A percentile compares a stretch with the other conserved stretches of the same genome.
Evolutionary conservation across 2,329 filamentous ascomycete genomes (phyloP).

Genomic region (Neonectria magnoliae): DNA sequence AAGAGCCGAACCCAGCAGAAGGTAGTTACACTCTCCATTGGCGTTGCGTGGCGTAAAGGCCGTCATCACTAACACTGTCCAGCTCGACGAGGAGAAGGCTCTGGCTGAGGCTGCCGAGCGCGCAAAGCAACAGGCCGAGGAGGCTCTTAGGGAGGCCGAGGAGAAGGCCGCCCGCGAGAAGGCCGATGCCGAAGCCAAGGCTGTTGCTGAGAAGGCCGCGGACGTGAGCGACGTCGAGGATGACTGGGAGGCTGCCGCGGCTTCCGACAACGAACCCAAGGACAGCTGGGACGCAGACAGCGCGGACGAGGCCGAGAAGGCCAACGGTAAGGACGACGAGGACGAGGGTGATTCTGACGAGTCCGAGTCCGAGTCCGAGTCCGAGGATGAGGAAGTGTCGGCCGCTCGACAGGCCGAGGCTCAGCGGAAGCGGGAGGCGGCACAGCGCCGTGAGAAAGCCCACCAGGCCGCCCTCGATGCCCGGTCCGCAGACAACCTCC

Average conservation of each 20-base stretch:
- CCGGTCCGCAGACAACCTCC: conserved; percentile 91
- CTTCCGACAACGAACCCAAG: conserved; percentile 82
- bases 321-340: conserved; percentile 60
- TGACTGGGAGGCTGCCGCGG: conserved; percentile 89
- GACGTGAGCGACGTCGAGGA: conserved; percentile 73
- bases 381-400: conserved; percentile 78
- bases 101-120: conserved; percentile 83
- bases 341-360: conserved; percentile 58
- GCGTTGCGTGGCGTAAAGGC: neutral
- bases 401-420: conserved; percentile 77
- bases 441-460: conserved; percentile 86
- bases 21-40: conserved; percentile 47
- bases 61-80: conserved; percentile 21
- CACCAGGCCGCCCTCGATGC: conserved; percentile 93
- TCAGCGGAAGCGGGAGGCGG: conserved; percentile 86
- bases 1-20: conserved; percentile 68
- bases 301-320: conserved; percentile 72
- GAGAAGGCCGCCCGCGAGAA: conserved; percentile 67
- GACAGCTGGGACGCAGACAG: conserved; percentile 94
- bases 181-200: conserved; percentile 65
- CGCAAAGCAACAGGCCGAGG: conserved; percentile 74
- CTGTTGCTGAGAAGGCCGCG: conserved; percentile 64
- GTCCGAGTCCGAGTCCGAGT: conserved; percentile 67
- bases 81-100: conserved; percentile 81
- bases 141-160: conserved; percentile 69